A percentile compares a stretch with the other conserved stretches of the same genome.
Conservation (phyloP, 768 basidiomycete species). For the Trametes sanguinea region DNA sequence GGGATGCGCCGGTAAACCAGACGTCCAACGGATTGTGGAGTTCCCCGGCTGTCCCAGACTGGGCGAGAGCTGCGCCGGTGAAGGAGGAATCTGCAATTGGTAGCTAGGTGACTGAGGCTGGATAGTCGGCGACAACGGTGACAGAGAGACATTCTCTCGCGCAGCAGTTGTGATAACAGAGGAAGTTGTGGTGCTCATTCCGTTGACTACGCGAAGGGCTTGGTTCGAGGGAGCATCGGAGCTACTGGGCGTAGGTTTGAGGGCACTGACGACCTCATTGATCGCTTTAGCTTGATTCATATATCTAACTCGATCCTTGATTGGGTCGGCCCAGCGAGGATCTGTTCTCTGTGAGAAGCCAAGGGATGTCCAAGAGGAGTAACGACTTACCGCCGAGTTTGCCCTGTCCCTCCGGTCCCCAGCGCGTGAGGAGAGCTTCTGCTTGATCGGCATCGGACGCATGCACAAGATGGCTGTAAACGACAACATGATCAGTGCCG, state of each 20-base stretch:
- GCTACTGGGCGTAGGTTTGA: slow-evolving; percentile 56
- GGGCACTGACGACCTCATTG: slow-evolving; percentile 74
- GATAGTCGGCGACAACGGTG: slow-evolving; percentile 35
- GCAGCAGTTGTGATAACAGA: slow-evolving; percentile 72
- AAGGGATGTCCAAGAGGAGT: slow-evolving; percentile 10
- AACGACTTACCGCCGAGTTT: slow-evolving; percentile 72
- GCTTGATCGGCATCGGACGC: slow-evolving; percentile 90
- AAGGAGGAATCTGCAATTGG: slow-evolving; percentile 26
- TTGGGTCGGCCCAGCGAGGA: slow-evolving; percentile 86
- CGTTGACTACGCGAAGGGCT: slow-evolving; percentile 79
- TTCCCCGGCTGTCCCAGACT: slow-evolving; percentile 52
- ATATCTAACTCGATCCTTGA: slow-evolving; percentile 75
- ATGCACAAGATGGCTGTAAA: slow-evolving; percentile 79
- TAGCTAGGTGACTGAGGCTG: slow-evolving; percentile 31
- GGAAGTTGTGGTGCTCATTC: slow-evolving; percentile 71
- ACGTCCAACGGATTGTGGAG: slow-evolving; percentile 62
- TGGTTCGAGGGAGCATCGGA: slow-evolving; percentile 43
- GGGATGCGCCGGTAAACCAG: slow-evolving; percentile 63
- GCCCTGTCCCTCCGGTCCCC: slow-evolving; percentile 87
- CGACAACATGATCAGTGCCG: slow-evolving; percentile 20
- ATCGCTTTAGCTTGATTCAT: slow-evolving; percentile 69
- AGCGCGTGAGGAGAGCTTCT: slow-evolving; percentile 81
- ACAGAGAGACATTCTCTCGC: slow-evolving; percentile 60
- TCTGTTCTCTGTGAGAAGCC: slow-evolving; percentile 45
- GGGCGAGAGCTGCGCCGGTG: slow-evolving; percentile 38